A percentile compares a stretch with the other conserved stretches of the same genome.
Conservation (phyloP, 2,329 filamentous ascomycete genomes). For the Trichophyton schoenleinii region DNA sequence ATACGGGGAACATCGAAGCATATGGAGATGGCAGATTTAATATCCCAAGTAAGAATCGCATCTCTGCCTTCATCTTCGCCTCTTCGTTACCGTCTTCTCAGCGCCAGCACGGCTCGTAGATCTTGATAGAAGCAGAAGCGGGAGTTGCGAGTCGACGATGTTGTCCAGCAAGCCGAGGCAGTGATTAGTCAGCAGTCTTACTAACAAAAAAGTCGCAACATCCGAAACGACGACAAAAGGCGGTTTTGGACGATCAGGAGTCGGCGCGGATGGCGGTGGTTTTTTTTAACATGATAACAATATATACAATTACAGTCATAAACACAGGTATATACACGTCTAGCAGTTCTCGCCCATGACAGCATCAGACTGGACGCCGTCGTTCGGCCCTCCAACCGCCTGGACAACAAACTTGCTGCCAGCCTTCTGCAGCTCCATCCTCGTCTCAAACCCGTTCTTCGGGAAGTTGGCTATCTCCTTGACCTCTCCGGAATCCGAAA, state of each 20-base stretch:
- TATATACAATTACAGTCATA: not conserved
- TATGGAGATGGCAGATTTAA: not conserved
- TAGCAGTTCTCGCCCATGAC: slow-evolving; percentile 1
- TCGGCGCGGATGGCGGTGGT: no score
- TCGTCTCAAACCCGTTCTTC: slow-evolving; percentile 9
- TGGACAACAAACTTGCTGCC: slow-evolving; percentile 3
- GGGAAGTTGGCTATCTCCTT: not conserved
- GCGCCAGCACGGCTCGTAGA: no score
- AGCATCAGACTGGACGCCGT: slow-evolving; percentile 3
- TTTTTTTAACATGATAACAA: no score
- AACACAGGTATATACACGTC: not conserved
- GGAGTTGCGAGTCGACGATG: no score
- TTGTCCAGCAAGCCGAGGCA: no score
- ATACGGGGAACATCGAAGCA: not conserved
- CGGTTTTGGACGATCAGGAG: no score
- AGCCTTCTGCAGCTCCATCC: not conserved
- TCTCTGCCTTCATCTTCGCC: no score
- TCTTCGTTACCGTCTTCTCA: no score
- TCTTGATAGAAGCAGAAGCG: no score
- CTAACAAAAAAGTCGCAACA: no score
- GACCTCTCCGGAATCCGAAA: not conserved
- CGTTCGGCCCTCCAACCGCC: slow-evolving; percentile 8
- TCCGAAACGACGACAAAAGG: no score
- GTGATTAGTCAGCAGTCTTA: no score
- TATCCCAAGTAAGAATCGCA: not conserved